Conservation (phyloP, 2,329 filamentous ascomycete species). For the Claviceps lovelessii region DNA sequence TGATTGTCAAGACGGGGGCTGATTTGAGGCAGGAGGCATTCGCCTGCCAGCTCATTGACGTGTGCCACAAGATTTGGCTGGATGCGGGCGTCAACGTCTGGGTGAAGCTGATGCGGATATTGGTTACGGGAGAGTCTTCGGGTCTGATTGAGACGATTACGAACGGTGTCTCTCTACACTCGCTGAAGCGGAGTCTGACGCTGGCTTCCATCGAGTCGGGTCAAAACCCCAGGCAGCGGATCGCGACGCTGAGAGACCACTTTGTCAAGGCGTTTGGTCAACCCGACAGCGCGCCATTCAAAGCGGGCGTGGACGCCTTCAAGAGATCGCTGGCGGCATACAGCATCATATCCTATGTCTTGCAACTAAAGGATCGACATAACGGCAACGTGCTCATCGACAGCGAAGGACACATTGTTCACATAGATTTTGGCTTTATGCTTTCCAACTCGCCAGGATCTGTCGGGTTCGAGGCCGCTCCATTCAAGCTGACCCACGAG, state of each 20-base stretch:
- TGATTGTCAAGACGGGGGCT: constrained; percentile 76
- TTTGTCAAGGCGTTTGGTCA: constrained; percentile 68
- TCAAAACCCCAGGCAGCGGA: constrained; percentile 57
- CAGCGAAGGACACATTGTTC: constrained; percentile 72
- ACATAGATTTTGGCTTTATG: constrained; percentile 87
- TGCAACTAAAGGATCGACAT: constrained; percentile 75
- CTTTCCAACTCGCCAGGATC: constrained; percentile 72
- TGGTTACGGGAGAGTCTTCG: constrained; percentile 73
- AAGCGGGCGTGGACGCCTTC: constrained; percentile 62
- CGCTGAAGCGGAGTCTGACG: constrained; percentile 68
- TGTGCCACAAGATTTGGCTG: constrained; percentile 70
- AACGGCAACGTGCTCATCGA: constrained; percentile 80
- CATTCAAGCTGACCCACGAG: constrained; percentile 75
- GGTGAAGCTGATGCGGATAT: constrained; percentile 77
- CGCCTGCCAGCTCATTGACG: constrained; percentile 69
- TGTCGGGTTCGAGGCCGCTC: constrained; percentile 74
- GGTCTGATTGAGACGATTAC: constrained; percentile 80
- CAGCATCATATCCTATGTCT: constrained; percentile 69
- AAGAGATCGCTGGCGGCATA: constrained; percentile 72
- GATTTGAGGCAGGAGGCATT: constrained; percentile 77
- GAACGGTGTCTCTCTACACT: constrained; percentile 76
- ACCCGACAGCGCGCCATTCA: constrained; percentile 53
- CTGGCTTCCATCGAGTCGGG: constrained; percentile 59
- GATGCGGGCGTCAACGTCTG: constrained; percentile 65
- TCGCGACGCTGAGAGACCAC: constrained; percentile 69